Percentiles rank a stretch among this genome's conserved stretches.
Evolutionary conservation across 2,329 filamentous ascomycete species (phyloP).

Genomic region (Cladophialophora exuberans): DNA sequence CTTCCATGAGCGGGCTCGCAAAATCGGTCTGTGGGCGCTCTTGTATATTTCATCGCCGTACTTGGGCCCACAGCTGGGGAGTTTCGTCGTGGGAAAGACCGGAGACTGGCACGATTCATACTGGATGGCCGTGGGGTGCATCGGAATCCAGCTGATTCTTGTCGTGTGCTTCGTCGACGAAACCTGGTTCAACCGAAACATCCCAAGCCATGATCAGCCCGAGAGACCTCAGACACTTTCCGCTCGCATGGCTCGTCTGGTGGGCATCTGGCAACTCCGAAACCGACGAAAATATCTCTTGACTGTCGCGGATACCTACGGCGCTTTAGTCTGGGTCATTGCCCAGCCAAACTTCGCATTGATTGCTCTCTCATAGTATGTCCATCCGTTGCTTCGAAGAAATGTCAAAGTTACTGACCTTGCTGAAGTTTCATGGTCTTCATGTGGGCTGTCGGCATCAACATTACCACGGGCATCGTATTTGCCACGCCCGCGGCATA

Average conservation of each 20-base stretch:
- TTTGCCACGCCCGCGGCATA: not conserved
- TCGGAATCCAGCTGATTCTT: constrained; percentile 34
- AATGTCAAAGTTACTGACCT: constrained; percentile 7
- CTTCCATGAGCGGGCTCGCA: constrained; percentile 44
- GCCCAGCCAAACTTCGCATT: not conserved
- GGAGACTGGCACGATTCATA: constrained; percentile 41
- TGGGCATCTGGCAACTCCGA: not conserved
- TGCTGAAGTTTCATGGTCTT: not conserved
- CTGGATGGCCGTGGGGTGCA: constrained; percentile 37
- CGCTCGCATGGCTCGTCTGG: constrained; percentile 27
- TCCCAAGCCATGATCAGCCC: constrained; percentile 30
- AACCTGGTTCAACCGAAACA: constrained; percentile 41
- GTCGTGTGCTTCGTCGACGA: constrained; percentile 41
- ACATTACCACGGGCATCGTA: not conserved
- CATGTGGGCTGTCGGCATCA: not conserved
- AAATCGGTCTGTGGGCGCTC: constrained; percentile 43
- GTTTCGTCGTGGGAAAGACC: constrained; percentile 40
- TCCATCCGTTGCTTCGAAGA: too few species aligned
- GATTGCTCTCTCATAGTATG: too few species aligned
- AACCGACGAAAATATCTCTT: not conserved
- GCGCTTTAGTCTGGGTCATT: not conserved
- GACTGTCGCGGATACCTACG: not conserved
- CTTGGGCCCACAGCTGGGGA: constrained; percentile 29
- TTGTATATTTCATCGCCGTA: constrained; percentile 38
- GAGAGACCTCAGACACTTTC: constrained; percentile 48